A percentile compares a stretch with the other conserved stretches of the same genome.
Evolutionary conservation across 1,139 yeast genomes (phyloP).

Genomic region (Hanseniaspora gamundiae): DNA sequence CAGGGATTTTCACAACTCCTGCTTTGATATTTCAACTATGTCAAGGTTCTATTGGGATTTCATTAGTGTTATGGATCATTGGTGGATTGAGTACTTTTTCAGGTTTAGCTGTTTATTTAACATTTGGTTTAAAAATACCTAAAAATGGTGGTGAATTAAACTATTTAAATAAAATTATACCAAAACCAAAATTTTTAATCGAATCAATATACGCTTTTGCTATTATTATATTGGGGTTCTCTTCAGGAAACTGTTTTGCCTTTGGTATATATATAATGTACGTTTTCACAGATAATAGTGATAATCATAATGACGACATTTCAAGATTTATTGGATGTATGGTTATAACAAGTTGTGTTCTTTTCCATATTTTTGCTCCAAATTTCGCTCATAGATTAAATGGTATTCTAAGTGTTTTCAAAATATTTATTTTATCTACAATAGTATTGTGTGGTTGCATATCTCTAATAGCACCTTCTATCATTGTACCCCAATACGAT

Average conservation of each 20-base stretch:
- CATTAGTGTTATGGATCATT: slow-evolving; percentile 63
- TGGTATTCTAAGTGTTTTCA: slow-evolving; percentile 59
- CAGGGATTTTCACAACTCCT: slow-evolving; percentile 80
- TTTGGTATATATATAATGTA: slow-evolving; percentile 32
- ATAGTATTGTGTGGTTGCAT: slow-evolving; percentile 78
- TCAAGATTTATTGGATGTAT: slow-evolving; percentile 67
- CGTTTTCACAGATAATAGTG: slow-evolving; percentile 20
- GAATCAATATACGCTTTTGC: slow-evolving; percentile 70
- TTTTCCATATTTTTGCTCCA: slow-evolving; percentile 49
- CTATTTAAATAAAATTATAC: slow-evolving; percentile 62
- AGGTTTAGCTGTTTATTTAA: slow-evolving; percentile 70
- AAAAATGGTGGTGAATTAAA: slow-evolving; percentile 85
- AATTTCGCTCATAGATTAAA: slow-evolving; percentile 58
- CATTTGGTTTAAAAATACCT: slow-evolving; percentile 74
- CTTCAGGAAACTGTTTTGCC: slow-evolving; percentile 57
- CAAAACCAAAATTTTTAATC: slow-evolving; percentile 54
- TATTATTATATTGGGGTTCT: slow-evolving; percentile 73
- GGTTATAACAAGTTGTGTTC: slow-evolving; percentile 59
- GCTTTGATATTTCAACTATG: slow-evolving; percentile 53
- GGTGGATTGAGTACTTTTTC: slow-evolving; percentile 65
- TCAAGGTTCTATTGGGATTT: slow-evolving; percentile 59
- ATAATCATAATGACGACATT: slow-evolving; percentile 37
- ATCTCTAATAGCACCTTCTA: slow-evolving; percentile 49
- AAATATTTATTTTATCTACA: slow-evolving; percentile 52
- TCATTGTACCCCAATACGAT: slow-evolving; percentile 33